These are phyloP conservation scores for Ustilago cynodontis DNA, from an alignment of 1,284 basidiomycete genomes.

Conservation along the genomic window DNA sequence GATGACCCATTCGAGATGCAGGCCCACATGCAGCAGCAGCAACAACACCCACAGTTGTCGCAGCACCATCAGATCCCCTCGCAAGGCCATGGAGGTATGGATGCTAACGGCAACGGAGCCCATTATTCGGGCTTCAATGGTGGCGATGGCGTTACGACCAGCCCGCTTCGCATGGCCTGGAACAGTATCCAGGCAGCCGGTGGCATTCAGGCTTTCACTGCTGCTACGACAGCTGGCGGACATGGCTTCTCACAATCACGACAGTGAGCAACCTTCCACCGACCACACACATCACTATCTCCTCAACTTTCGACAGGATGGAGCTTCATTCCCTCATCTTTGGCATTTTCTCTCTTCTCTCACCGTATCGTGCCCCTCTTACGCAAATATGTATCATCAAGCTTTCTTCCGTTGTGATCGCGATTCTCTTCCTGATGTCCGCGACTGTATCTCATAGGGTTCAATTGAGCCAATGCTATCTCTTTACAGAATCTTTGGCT, in stretches of 20 bases:
- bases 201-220: slow-evolving; percentile 51
- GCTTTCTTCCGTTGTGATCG: not conserved
- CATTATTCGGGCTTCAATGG: slow-evolving; percentile 29
- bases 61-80: slow-evolving; percentile 24
- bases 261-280: slow-evolving; percentile 18
- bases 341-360: not conserved
- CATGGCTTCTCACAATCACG: slow-evolving; percentile 24
- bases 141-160: slow-evolving; percentile 20
- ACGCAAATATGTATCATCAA: slow-evolving; percentile 4
- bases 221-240: slow-evolving; percentile 12
- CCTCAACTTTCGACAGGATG: not conserved
- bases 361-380: not conserved
- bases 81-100: slow-evolving; percentile 20
- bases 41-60: slow-evolving; percentile 37
- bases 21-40: slow-evolving; percentile 36
- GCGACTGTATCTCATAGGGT: slow-evolving; percentile 12
- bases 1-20: slow-evolving; percentile 52
- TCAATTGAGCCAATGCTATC: slow-evolving; percentile 4
- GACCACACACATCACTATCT: not conserved
- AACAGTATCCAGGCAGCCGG: slow-evolving; percentile 53
- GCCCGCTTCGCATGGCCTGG: slow-evolving; percentile 47
- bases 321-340: not conserved
- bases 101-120: not conserved
- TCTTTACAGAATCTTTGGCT: not conserved
- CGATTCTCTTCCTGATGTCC: not conserved